These are phyloP conservation scores for Boletales sp. DNA, from an alignment of 768 basidiomycete species.

Conservation along the genomic window DNA sequence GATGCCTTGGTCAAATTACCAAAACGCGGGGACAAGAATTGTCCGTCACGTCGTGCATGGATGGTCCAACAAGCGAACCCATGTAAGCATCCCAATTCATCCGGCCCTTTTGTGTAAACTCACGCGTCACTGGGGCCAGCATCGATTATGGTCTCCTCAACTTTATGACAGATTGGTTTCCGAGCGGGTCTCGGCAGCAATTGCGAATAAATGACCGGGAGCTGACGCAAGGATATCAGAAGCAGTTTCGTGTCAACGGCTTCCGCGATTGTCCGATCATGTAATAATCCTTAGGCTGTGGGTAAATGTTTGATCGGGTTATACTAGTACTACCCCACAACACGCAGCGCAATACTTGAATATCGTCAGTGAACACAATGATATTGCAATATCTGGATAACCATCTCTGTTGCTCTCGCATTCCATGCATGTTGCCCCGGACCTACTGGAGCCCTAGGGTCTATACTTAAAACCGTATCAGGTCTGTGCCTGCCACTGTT, in stretches of 20 bases:
- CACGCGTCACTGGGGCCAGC: conserved; percentile 49
- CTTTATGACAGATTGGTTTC: conserved; percentile 93
- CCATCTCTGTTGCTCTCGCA: too few relatives aligned
- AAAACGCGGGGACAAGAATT: conserved; percentile 66
- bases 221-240: conserved; percentile 62
- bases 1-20: conserved; percentile 90
- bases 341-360: too few relatives aligned
- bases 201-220: conserved; percentile 72
- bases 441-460: too few relatives aligned
- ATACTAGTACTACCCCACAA: too few relatives aligned
- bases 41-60: conserved; percentile 81
- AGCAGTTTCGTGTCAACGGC: conserved; percentile 53
- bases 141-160: conserved; percentile 77
- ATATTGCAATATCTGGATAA: too few relatives aligned
- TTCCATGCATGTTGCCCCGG: too few relatives aligned
- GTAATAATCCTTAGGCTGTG: too few relatives aligned
- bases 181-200: conserved; percentile 74
- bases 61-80: conserved; percentile 74
- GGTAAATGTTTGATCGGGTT: too few relatives aligned
- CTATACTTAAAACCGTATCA: too few relatives aligned
- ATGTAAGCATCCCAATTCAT: conserved; percentile 43
- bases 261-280: conserved; percentile 38
- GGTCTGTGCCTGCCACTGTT: too few relatives aligned
- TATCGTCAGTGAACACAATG: too few relatives aligned
- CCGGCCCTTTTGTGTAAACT: too few relatives aligned